phyloP scores from a whole-genome alignment of 2,329 filamentous ascomycete species.

The Fusarium pseudonygamai region DNA sequence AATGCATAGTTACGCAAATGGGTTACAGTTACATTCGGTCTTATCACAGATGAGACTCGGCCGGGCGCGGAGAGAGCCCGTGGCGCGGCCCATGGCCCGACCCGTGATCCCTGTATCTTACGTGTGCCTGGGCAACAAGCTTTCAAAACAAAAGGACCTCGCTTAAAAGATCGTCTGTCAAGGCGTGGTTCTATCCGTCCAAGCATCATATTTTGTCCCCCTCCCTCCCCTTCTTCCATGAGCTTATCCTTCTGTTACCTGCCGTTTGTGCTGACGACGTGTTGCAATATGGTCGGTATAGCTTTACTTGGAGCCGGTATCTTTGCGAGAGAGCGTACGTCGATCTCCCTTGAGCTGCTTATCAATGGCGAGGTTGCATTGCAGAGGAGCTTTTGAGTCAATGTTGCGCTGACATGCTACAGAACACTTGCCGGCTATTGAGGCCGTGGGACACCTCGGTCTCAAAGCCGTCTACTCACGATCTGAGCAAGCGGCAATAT shows the following conservation, averaged over 20 bases:
- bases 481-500: neutral
- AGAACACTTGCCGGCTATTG: slow-evolving; percentile 1
- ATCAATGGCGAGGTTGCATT: neutral
- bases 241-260: neutral
- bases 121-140: neutral
- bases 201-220: neutral
- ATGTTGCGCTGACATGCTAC: neutral
- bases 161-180: neutral
- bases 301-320: slow-evolving; percentile 1
- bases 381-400: neutral
- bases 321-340: neutral
- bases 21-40: neutral
- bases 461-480: slow-evolving; percentile 1
- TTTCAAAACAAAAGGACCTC: neutral
- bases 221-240: neutral
- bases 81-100: neutral
- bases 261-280: too few species aligned
- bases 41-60: neutral
- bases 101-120: neutral
- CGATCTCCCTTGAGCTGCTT: neutral
- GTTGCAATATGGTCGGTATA: neutral
- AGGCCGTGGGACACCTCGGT: neutral
- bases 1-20: neutral
- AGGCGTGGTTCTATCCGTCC: neutral
- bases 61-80: neutral